Percentiles rank a stretch among this genome's conserved stretches.
These are phyloP conservation scores for Nannochloris sp. DNA, from an alignment of 139 green algal species.

Conservation along the genomic window DNA sequence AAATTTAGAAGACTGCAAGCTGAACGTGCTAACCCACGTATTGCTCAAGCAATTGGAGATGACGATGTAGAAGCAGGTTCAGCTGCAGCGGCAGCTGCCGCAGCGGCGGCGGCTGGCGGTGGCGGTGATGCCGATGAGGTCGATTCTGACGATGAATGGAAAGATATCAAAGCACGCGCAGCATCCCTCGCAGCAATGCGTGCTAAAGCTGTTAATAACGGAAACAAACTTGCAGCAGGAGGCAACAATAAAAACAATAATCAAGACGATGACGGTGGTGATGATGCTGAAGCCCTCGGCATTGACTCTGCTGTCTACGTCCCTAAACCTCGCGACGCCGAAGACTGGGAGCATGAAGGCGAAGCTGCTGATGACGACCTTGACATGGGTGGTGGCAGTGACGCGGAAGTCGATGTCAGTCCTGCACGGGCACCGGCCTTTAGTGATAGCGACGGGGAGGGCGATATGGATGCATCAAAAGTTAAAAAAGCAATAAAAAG, in stretches of 20 bases:
- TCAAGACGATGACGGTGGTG: background rate
- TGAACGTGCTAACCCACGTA: constrained; percentile 6
- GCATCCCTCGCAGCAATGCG: constrained; percentile 6
- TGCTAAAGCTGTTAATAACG: background rate
- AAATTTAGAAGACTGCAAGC: constrained; percentile 12
- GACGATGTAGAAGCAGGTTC: background rate
- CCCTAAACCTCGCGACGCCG: constrained; percentile 8
- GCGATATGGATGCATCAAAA: background rate
- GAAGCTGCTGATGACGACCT: constrained; percentile 29
- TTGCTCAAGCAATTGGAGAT: constrained; percentile 1
- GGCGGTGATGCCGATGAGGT: constrained; percentile 16
- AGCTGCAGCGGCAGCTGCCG: too few relatives aligned
- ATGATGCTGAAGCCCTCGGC: background rate
- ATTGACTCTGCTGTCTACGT: background rate
- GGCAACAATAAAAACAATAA: background rate
- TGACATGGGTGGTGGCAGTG: constrained; percentile 24
- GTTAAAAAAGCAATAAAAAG: background rate
- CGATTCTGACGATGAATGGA: constrained; percentile 31
- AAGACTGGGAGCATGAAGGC: constrained; percentile 37
- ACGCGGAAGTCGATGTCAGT: constrained; percentile 9
- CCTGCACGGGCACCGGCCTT: background rate
- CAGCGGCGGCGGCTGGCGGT: background rate
- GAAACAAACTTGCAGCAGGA: background rate
- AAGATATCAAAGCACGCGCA: constrained; percentile 15
- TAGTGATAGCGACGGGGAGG: constrained; percentile 1